Base-by-base conservation (phyloP, 768 basidiomycete species). In the Tubosaeta sp. region DNA sequence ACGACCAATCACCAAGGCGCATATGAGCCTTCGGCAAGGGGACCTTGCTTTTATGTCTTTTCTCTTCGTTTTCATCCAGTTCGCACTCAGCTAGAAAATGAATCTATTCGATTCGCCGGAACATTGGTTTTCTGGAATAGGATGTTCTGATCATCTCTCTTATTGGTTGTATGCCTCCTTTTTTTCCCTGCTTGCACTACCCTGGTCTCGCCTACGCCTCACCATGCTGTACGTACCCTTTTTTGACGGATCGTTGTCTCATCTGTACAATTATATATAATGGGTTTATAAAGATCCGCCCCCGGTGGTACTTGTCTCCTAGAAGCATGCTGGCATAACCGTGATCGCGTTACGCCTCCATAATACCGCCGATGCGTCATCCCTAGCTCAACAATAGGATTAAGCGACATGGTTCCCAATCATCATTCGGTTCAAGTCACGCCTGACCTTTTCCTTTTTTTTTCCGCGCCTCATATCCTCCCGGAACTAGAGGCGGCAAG, bases 1-100 rank as follows among this genome's bases (percentile, higher is more conserved):
- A 79, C 49, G 79, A 80, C 48, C 60, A 67, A 6, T 1, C 46
- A 21, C 53, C 58, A 6, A 54, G 53, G 13, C 58, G 49, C 38
- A 55, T 56, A 36, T 66, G 48, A 58, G 24, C 12, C 10, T 7
- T 27, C 30, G 25, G n/a, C 34, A 24, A n/a, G 31, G 41, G 29
- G 27, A 16, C 3, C 18, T 27, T 25, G 45, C n/a, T 25, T 27
- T 25, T 24, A 27, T 46, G 11, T 44, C 19, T 21, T n/a, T 24
- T n/a, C 24, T n/a, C 8, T 12, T 19, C 14, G 18, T 43, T 39
- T 29, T 58, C 46, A 46, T 35, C 45, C 36, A 22, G 9, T 19
- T 43, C 34, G 31, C 18, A 30, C 36, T 14, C 41, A 14, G 27
- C 6, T 48, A 48, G 31, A 50, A 53, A 30, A 21, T 8, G 25